phyloP scores from a whole-genome alignment of 495 filamentous ascomycete genomes.

The Clohesyomyces aquaticus region DNA sequence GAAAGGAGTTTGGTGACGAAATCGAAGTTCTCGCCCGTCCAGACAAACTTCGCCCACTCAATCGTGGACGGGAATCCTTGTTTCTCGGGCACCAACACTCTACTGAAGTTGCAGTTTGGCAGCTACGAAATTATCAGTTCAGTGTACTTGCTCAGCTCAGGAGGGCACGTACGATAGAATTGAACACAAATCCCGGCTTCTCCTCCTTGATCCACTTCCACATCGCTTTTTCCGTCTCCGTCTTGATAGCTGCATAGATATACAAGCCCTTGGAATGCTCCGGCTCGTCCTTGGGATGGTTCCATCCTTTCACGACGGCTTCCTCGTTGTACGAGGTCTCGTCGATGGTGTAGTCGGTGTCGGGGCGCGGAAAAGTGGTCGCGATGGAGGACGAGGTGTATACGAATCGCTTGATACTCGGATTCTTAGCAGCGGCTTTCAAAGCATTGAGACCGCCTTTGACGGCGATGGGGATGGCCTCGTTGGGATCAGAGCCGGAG shows the following conservation, averaged over 20 bases:
- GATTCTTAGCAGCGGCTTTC: slow-evolving; percentile 30
- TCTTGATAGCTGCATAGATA: slow-evolving; percentile 61
- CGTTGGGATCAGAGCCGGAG: slow-evolving; percentile 12
- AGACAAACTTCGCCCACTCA: slow-evolving; percentile 20
- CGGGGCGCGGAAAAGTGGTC: not conserved
- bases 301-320: slow-evolving; percentile 15
- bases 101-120: slow-evolving; percentile 48
- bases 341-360: slow-evolving; percentile 8
- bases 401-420: slow-evolving; percentile 35
- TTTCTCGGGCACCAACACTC: slow-evolving; percentile 28
- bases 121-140: no score
- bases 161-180: slow-evolving; percentile 44
- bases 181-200: slow-evolving; percentile 55
- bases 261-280: slow-evolving; percentile 22
- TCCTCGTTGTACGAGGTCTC: slow-evolving; percentile 26
- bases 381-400: slow-evolving; percentile 35
- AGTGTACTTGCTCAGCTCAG: not conserved
- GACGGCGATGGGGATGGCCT: slow-evolving; percentile 22
- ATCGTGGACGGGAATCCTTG: slow-evolving; percentile 26
- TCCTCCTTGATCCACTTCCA: slow-evolving; percentile 59
- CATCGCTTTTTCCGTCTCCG: slow-evolving; percentile 55
- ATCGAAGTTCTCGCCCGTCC: slow-evolving; percentile 19
- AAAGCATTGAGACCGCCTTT: slow-evolving; percentile 27
- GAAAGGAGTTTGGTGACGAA: not conserved
- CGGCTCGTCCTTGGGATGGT: slow-evolving; percentile 17